Evolutionary conservation across 2,329 filamentous ascomycete genomes (phyloP), one percentile per base, ranked within the genome.

Genomic region (Colletotrichum siamense): DNA sequence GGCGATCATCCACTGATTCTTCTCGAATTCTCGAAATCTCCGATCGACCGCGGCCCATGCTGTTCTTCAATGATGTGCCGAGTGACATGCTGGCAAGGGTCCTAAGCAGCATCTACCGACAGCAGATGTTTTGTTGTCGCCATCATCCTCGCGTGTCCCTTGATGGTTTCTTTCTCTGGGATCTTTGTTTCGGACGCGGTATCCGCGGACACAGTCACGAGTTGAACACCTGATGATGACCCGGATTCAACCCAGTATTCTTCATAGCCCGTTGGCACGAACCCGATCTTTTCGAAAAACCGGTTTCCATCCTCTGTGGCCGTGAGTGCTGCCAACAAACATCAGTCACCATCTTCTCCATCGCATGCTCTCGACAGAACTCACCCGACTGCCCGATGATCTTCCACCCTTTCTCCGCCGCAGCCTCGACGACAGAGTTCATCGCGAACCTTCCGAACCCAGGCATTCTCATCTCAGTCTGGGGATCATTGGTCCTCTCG

Each of bases 351-450:
- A 16, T 22, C 16, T 10, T 8, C 8, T 55, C 9, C 10, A 3
- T n/a, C 24, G 24, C n/a, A 5, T n/a, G 30, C 15, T 8, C 24
- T 22, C n/a, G 26, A 30, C 3, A 30, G 18, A 15, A 69, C 81
- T 65, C 69, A 83, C 82, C 82, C 49, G 82, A 83, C 28, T 79
- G 75, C 4, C 82, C 82, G 36, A 81, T 18, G 15, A 83, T 62
- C 34, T 69, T 77, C 82, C 82, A 83, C 7, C 28, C 22, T 59
- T 34, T 65, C 15, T n/a, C 55, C 52, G n/a, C 49, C 13, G 75
- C 75, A 22, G 55, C 72, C 10, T 69, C 67, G 8, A 24, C 24
- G 16, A 71, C 61, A 24, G 65, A 72, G 18, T n/a, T 34, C 66
- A 77, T 24, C 36, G 75, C 59, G 6, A 71, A 12, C 6, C 34